These are phyloP conservation scores for Sarcodon sp. DNA, from an alignment of 768 basidiomycete species.

Conservation along the genomic window DNA sequence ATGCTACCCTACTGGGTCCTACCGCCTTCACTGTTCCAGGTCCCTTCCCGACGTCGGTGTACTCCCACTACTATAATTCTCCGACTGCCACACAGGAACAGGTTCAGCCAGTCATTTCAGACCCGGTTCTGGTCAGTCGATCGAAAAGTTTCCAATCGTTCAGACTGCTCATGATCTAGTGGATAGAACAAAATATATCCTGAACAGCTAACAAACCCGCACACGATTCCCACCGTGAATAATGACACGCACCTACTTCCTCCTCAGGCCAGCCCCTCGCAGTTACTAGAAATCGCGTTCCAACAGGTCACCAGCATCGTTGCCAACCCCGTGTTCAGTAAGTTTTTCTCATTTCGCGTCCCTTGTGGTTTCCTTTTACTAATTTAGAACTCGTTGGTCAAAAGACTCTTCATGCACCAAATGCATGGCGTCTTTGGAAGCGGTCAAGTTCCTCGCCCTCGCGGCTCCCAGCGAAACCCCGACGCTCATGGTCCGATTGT, in stretches of 20 bases:
- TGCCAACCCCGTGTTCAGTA: constrained; percentile 37
- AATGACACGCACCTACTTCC: constrained; percentile 56
- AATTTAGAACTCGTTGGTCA: too few relatives aligned
- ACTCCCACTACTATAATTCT: constrained; percentile 54
- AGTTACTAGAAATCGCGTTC: constrained; percentile 38
- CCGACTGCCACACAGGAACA: constrained; percentile 64
- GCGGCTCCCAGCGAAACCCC: constrained; percentile 52
- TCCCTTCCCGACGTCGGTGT: constrained; percentile 51
- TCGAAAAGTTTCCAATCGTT: background rate
- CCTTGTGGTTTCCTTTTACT: too few relatives aligned
- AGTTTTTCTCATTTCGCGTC: background rate
- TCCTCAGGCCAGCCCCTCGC: constrained; percentile 31
- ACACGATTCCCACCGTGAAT: constrained; percentile 36
- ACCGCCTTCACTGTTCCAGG: constrained; percentile 49
- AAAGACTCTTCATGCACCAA: constrained; percentile 33
- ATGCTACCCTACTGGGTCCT: constrained; percentile 13
- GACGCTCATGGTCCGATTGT: constrained; percentile 41
- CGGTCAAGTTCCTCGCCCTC: constrained; percentile 53
- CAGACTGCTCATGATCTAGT: background rate
- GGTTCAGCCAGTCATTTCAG: constrained; percentile 66
- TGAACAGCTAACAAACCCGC: constrained; percentile 47
- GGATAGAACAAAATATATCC: constrained; percentile 46
- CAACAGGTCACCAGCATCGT: constrained; percentile 44
- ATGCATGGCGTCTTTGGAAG: constrained; percentile 48
- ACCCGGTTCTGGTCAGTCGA: constrained; percentile 44